These are phyloP conservation scores for Trypanosoma brucei DNA, from an alignment of 208 protist species.

Conservation along the genomic window DNA sequence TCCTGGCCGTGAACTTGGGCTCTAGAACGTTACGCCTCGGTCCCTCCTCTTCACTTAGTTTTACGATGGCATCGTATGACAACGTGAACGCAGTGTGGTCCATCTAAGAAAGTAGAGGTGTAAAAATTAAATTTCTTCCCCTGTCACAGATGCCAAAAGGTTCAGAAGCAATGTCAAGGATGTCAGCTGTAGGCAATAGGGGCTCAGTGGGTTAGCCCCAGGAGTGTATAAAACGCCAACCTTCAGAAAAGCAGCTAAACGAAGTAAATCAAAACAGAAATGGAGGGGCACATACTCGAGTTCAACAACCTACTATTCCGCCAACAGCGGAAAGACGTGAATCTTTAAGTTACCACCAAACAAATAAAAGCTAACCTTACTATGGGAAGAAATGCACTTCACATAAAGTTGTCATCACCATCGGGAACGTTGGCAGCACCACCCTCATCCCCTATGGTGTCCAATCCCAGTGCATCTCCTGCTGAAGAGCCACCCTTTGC, in stretches of 20 bases:
- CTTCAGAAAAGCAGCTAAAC: too few relatives aligned
- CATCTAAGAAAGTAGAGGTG: constrained; percentile 23
- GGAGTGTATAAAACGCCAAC: too few relatives aligned
- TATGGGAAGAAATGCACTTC: not conserved
- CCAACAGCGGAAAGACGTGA: too few relatives aligned
- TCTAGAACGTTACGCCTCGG: constrained; percentile 70
- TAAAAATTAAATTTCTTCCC: too few relatives aligned
- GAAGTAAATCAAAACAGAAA: too few relatives aligned
- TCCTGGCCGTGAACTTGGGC: constrained; percentile 67
- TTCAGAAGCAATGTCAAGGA: too few relatives aligned
- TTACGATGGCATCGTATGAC: constrained; percentile 47
- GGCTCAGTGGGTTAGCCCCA: too few relatives aligned
- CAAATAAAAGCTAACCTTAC: not conserved
- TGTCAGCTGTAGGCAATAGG: too few relatives aligned
- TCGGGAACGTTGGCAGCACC: constrained; percentile 27
- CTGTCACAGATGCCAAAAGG: too few relatives aligned
- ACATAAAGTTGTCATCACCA: constrained; percentile 22
- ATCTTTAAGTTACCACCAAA: not conserved
- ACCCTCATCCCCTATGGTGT: constrained; percentile 40
- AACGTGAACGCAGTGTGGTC: constrained; percentile 37
- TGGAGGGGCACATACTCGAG: too few relatives aligned
- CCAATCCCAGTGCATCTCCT: constrained; percentile 33
- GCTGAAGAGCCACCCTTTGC: not conserved
- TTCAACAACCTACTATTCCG: too few relatives aligned
- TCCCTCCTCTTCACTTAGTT: constrained; percentile 54